Evolutionary conservation across 441 rosid genomes (phyloP), one percentile per base, ranked within the genome.

Genomic region (Arabidopsis lyrata): DNA sequence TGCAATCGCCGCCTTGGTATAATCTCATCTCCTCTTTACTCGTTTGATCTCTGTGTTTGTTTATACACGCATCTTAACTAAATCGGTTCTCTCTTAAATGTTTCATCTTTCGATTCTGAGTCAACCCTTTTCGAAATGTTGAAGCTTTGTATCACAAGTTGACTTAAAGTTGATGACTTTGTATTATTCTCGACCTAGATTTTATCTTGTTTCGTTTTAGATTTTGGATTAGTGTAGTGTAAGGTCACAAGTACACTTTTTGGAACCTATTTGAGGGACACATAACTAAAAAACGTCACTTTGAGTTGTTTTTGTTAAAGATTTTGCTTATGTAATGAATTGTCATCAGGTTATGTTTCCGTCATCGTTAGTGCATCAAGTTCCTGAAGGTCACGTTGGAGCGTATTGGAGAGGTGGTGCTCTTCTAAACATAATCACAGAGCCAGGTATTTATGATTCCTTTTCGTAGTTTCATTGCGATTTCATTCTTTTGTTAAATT

Each of bases 371-470:
- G 59, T 93, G 57, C 97, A 93, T 67, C 96, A 90, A 88, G 91
- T 90, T 20, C 96, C 96, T 16, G 97, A 93, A 83, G 95, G 97
- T 74, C 92, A 93, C 54, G 98, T 91, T 59, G 97, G 98, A 57
- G 98, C 90, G 2, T 93, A 93, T 74, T 93, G 96, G 97, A 88
- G 90, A 80, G 97, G 96, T 61, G 98, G 95, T 73, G 97, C 98
- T 38, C 96, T 93, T 70, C 79, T 90, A 24, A 72, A 87, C 14
- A 80, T 76, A 1, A 81, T 93, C 60, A 81, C 96, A 6, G 82
- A 74, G 79, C 98, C 97, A 66, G 98, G 97, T 90, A 50, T 32
- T 70, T 68, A 7, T 42, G 54, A 15, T 38, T 38, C 42, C 58
- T 45, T 66, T 20, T 5, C 10, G 1, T 58, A 20, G 12, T 54